phyloP scores from a whole-genome alignment of 805 yeast species.

The Starmerella cellae region DNA sequence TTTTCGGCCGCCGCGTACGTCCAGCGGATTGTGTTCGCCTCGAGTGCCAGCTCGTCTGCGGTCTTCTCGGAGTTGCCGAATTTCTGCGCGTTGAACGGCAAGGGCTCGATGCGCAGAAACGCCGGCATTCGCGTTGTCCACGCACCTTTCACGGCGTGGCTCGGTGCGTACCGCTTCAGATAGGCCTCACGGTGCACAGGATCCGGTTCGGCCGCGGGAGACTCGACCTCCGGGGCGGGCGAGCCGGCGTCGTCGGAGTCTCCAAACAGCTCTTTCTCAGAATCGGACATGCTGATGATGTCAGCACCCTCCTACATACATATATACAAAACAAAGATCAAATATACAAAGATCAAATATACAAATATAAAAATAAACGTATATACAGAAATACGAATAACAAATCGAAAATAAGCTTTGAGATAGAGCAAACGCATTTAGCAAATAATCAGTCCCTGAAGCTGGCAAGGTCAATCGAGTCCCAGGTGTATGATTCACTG shows the following conservation, averaged over 20 bases:
- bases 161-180: conserved; percentile 19
- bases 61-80: conserved; percentile 21
- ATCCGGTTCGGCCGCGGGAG: conserved; percentile 8
- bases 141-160: conserved; percentile 15
- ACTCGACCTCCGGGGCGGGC: background rate
- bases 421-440: no score
- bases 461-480: no score
- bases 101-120: conserved; percentile 67
- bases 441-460: no score
- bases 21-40: conserved; percentile 88
- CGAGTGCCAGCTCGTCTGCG: conserved; percentile 30
- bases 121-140: conserved; percentile 51
- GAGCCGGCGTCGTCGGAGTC: conserved; percentile 11
- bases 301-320: background rate
- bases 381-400: no score
- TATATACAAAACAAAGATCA: no score
- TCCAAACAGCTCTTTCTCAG: conserved; percentile 18
- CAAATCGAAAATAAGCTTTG: no score
- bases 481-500: no score
- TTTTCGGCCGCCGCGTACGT: conserved; percentile 51
- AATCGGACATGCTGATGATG: conserved; percentile 12
- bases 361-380: no score
- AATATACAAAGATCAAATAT: no score
- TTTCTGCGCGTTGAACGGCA: conserved; percentile 51
- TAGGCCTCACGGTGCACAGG: conserved; percentile 11